Base-by-base conservation (phyloP, 2,329 filamentous ascomycete genomes). In the Colletotrichum gloeosporioides region DNA sequence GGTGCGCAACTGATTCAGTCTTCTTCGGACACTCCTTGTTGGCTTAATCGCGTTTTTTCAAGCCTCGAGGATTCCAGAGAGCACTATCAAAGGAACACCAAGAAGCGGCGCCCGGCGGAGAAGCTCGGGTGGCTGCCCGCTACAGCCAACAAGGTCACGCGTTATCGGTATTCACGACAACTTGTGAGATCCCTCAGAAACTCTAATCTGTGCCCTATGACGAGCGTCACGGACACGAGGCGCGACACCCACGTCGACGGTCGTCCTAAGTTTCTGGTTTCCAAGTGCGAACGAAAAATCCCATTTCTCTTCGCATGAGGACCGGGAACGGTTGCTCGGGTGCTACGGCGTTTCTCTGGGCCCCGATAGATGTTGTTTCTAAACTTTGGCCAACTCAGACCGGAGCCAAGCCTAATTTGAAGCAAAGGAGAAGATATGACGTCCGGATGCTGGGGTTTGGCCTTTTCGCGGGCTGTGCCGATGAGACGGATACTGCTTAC, bases 351-450 rank as follows among this genome's bases (percentile, higher is more conserved):
- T 31, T n/a, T 53, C 12, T 32, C 15, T 73, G 70, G 49, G 70
- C 4, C 74, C 44, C 74, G 74, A 61, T 57, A 12, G 65, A 69
- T 55, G 39, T 49, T 31, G 74, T 73, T 73, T 64, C 49, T 61
- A 69, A 69, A 74, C 59, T 65, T 69, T 49, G 70, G 70, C 59
- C 36, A 57, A 71, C 34, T 49, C 32, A 65, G 44, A 22, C 66
- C 32, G 44, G 59, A 73, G 55, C 64, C 34, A 69, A 69, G 70
- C 74, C 44, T 61, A 65, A 69, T 65, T 59, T 59, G 70, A 69
- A n/a, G 74, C 70, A 76, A 10, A 59, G 44, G 44, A 36, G 59
- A 68, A 73, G 73, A 76, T 29, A 69, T 73, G 70, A 76, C 69
- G 63, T 73, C 63, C 27, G 49, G 36, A 57, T 44, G 57, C 55